These are phyloP conservation scores for Torulaspora delbrueckii DNA, from an alignment of 805 yeast genomes.

Conservation along the genomic window DNA sequence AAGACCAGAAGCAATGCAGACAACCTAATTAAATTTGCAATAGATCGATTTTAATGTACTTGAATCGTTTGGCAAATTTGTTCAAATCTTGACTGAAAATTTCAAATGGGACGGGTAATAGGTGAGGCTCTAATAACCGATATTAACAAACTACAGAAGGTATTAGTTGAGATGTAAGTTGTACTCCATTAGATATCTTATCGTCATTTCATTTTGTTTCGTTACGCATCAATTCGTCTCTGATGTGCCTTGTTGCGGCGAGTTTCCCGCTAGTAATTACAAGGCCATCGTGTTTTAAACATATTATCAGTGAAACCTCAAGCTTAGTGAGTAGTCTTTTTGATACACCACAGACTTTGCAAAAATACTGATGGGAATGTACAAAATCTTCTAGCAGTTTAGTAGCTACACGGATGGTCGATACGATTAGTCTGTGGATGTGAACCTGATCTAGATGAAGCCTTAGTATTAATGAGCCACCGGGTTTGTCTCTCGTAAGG, in stretches of 20 bases:
- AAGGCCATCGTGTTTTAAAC: slow-evolving; percentile 19
- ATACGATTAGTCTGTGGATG: slow-evolving; percentile 42
- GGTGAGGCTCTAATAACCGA: not conserved
- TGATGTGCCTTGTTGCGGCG: slow-evolving; percentile 11
- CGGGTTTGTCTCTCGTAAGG: slow-evolving; percentile 12
- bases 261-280: slow-evolving; percentile 20
- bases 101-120: not conserved
- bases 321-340: slow-evolving; percentile 27
- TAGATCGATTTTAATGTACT: not conserved
- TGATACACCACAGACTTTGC: slow-evolving; percentile 45
- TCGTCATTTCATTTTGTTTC: not conserved
- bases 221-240: slow-evolving; percentile 13
- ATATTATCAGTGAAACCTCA: slow-evolving; percentile 24
- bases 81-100: not conserved
- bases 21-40: not conserved
- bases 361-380: slow-evolving; percentile 43
- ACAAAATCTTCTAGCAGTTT: slow-evolving; percentile 46
- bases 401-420: slow-evolving; percentile 42
- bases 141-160: not conserved
- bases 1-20: not conserved
- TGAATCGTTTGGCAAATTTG: not conserved
- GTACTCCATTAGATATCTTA: not conserved
- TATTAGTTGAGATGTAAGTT: no score
- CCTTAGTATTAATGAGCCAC: slow-evolving; percentile 12
- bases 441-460: slow-evolving; percentile 36